Evolutionary conservation across 805 yeast genomes (phyloP).

Genomic region (Candida peoriensis): DNA sequence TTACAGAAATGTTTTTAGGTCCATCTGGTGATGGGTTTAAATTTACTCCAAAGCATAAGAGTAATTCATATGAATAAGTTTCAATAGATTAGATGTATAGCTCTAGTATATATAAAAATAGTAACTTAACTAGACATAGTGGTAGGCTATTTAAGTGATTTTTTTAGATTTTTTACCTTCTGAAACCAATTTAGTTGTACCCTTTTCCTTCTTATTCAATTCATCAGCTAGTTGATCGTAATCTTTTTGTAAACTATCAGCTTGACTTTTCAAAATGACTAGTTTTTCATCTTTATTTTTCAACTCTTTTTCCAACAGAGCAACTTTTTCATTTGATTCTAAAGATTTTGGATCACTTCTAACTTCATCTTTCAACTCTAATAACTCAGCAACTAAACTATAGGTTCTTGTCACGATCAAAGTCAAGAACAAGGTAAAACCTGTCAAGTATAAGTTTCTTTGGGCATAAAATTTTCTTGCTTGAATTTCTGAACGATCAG

Average conservation of each 20-base stretch:
- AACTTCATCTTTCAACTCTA: constrained; percentile 57
- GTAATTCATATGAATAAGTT: constrained; percentile 75
- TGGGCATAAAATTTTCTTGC: constrained; percentile 94
- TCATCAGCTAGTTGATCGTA: constrained; percentile 39
- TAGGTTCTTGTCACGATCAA: constrained; percentile 82
- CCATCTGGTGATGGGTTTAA: constrained; percentile 70
- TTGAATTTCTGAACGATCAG: constrained; percentile 76
- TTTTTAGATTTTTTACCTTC: no score
- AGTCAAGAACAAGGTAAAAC: constrained; percentile 88
- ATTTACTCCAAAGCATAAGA: constrained; percentile 92
- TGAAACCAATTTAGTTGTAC: no score
- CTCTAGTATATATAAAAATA: no score
- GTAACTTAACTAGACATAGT: no score
- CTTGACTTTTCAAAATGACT: constrained; percentile 66
- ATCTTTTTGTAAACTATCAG: constrained; percentile 57
- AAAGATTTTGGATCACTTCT: constrained; percentile 31
- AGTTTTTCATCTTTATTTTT: constrained; percentile 58
- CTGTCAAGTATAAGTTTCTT: constrained; percentile 93
- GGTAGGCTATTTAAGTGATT: no score
- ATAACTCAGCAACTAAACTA: constrained; percentile 68
- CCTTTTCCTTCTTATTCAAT: constrained; percentile 6
- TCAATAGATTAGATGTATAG: no score
- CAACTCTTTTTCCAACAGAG: constrained; percentile 15
- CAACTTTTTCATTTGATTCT: constrained; percentile 19
- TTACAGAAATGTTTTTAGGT: constrained; percentile 93